Base-by-base conservation (phyloP, 305 asterid species). In the Fraxinus floribunda region DNA sequence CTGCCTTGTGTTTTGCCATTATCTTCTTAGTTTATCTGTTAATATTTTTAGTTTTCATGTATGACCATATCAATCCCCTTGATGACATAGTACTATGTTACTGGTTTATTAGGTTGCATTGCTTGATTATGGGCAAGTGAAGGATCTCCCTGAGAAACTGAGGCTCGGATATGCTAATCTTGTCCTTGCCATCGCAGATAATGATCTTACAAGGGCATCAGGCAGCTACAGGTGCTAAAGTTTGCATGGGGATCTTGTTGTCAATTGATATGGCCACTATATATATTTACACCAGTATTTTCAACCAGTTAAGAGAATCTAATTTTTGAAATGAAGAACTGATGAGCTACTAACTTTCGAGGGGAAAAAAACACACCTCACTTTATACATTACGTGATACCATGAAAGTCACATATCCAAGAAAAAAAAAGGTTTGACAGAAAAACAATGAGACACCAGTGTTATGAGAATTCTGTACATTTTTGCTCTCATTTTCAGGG, bases 81-180 rank as follows among this genome's bases (percentile, higher is more conserved):
- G 68, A 35, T 46, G 74, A 35, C 11, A 39, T 78, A 18, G 11
- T 79, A 10, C 22, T 66, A 34, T 24, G 9, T 64, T 74, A 78
- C 79, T 80, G 32, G n/a, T 75, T 77, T 62, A 79, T 83, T 85
- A 97, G 99, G 99, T 94, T 84, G 98, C 98, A 4, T 89, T 97
- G 90, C 97, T 97, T 79, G 98, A 97, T 86, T 97, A 94, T 10
- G 99, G 99, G 83, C 99, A 97, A 97, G 99, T 97, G 90, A 97
- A 97, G 96, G 97, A 93, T 88, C 97, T 97, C 71, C 99, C 98
- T 79, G 93, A 97, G 70, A 81, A 83, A 81, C 84, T 97, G 88
- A 91, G 98, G 92, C 93, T 97, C 52, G 98, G 98, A 83, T 97
- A 93, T 89, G 99, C 98, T 80, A 88, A 90, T 85, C 90, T 97